These are phyloP conservation scores for Hymenoscyphus infarciens DNA, from an alignment of 2,329 filamentous ascomycete species.

Conservation along the genomic window DNA sequence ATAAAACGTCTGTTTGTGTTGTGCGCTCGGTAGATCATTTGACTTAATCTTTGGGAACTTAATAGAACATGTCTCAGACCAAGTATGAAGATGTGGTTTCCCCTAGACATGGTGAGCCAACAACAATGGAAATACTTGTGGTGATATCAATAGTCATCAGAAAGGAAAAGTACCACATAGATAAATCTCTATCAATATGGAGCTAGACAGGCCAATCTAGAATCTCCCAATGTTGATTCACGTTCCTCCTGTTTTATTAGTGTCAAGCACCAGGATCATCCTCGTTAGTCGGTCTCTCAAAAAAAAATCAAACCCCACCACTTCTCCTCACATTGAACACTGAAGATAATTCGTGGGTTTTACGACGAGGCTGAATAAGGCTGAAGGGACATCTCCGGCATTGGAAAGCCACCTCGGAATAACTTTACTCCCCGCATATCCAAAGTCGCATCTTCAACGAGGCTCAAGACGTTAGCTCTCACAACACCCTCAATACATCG, in stretches of 20 bases:
- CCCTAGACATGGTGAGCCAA: background rate
- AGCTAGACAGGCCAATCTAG: no score
- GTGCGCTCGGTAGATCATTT: background rate
- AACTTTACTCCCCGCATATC: background rate
- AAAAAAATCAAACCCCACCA: no score
- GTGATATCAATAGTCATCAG: no score
- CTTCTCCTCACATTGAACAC: background rate
- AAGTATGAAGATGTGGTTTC: background rate
- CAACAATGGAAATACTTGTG: no score
- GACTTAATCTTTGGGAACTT: background rate
- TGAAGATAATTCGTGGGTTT: background rate
- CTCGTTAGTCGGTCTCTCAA: no score
- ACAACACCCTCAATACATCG: background rate
- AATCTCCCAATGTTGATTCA: background rate
- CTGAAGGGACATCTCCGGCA: background rate
- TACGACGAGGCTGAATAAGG: constrained; percentile 2
- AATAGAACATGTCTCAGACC: background rate
- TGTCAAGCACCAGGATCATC: no score
- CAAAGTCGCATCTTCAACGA: background rate
- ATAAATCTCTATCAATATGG: no score
- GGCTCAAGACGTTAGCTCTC: background rate
- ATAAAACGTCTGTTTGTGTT: background rate
- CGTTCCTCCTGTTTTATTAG: no score
- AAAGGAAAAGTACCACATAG: no score
- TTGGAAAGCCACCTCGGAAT: background rate